Evolutionary conservation across 768 basidiomycete species (phyloP), one percentile per base, ranked within the genome.

Genomic region (Rhizopogon vesiculosus): DNA sequence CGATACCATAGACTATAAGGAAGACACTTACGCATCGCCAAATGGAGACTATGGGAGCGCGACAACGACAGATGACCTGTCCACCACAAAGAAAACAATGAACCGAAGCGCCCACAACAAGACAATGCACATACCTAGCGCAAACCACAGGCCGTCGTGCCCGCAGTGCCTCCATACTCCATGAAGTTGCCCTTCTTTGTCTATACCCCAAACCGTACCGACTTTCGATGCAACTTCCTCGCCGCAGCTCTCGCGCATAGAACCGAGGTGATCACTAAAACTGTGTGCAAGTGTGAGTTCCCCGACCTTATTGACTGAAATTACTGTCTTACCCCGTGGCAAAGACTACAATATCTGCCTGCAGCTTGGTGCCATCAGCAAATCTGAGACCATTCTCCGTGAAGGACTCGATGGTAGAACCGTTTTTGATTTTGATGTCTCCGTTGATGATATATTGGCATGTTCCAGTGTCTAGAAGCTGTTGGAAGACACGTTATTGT

Each of bases 171-270:
- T 64, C 67, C 68, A 72, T n/a, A 62, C 61, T 2, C 79, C 75
- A 1, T 75, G 68, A 22, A 83, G 62, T 63, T 89, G 86, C 0
- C 86, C 84, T 69, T 91, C 84, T 18, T 75, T 70, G 58, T 85
- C 76, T 45, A 86, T 55, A 15, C 85, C 82, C 89, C 87, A 83
- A 16, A 88, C 66, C 13, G 71, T 68, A 38, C 77, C 73, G 55
- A 85, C 71, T 64, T 76, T 71, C 51, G 74, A 64, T 0, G 72
- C 75, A 2, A 81, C 62, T 35, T 78, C 71, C 9, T 77, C 70
- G 1, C 78, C 82, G 42, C 81, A 76, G 5, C 85, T 64, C 0
- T 69, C 66, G 35, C 68, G 69, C 49, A 82, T 64, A 22, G 73
- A 69, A 12, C 72, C 69, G 18, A 71, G 70, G 0, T 74, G 62